phyloP scores from a whole-genome alignment of 2,329 filamentous ascomycete species.

The Alternaria gaisen region DNA sequence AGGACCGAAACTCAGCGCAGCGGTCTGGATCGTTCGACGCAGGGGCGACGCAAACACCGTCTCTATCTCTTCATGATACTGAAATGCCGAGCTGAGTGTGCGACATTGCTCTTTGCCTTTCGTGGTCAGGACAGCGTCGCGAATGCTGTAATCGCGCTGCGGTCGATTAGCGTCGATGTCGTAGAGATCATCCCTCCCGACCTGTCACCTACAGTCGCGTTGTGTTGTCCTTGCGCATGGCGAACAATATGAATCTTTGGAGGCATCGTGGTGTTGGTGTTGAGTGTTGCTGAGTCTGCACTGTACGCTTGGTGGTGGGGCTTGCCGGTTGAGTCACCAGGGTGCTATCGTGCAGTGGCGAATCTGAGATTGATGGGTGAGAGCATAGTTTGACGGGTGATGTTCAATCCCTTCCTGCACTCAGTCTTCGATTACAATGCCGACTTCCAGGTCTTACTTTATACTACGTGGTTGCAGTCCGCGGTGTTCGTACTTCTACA shows the following conservation, averaged over 20 bases:
- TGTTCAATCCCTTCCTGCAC: background rate
- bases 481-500: background rate
- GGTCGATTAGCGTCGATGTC: conserved; percentile 30
- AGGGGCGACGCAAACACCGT: conserved; percentile 81
- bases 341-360: conserved; percentile 2
- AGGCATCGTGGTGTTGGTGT: conserved; percentile 29
- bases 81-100: conserved; percentile 69
- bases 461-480: background rate
- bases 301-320: conserved; percentile 13
- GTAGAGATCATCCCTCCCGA: background rate
- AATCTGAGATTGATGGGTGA: background rate
- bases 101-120: conserved; percentile 80
- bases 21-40: conserved; percentile 81
- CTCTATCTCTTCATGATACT: conserved; percentile 66
- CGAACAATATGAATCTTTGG: conserved; percentile 64
- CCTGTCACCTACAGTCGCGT: conserved; percentile 53
- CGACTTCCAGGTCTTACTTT: background rate
- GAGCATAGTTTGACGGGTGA: background rate
- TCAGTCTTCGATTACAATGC: background rate
- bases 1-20: conserved; percentile 72
- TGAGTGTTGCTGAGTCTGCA: conserved; percentile 14
- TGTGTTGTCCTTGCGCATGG: conserved; percentile 81
- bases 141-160: conserved; percentile 73
- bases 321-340: conserved; percentile 17
- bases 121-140: conserved; percentile 80